Evolutionary conservation across 768 basidiomycete genomes (phyloP), one percentile per base, ranked within the genome.

Genomic region (Tylopilus subfusipes): DNA sequence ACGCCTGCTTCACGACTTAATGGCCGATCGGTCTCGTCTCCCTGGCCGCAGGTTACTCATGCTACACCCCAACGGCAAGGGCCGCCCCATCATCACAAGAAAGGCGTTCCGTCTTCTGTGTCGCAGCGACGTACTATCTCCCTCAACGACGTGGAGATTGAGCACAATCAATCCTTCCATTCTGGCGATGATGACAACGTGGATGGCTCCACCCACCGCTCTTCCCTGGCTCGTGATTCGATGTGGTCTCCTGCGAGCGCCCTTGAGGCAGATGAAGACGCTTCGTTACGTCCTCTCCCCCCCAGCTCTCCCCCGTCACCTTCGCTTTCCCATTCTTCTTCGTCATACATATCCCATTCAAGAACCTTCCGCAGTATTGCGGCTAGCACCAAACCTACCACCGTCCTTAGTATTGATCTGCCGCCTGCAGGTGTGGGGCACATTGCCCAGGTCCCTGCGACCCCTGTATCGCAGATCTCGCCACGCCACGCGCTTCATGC

Each of bases 331-430:
- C 83, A 81, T 51, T 92, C 86, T 3, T 92, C 90, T 2, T 90
- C 89, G 0, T 90, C 89, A 1, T 88, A 90, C 70, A 79, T 91
- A 25, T 91, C 91, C 6, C 81, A 90, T 62, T 81, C 90, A 16
- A 81, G 85, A 50, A 92, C 90, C 0, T 91, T 93, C 71, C 80
- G 82, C 63, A 90, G 88, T 64, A 85, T 87, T 64, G 83, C 87
- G 25, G 90, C 88, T 7, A 91, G 88, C 63, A 98, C 95, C 13
- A 97, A 97, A 70, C 95, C 93, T 2, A 98, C 95, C 6, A 98
- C 95, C 0, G 72, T 98, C 24, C 76, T 97, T n/a, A 93, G 90
- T 61, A 82, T 96, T 57, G 95, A 98, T 64, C 69, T 93, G 24
- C 82, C 80, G 42, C 82, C 85, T 8, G 85, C 84, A 59, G 89